Evolutionary conservation across 2,329 filamentous ascomycete species (phyloP).

Genomic region (Elsinoe necatrix): DNA sequence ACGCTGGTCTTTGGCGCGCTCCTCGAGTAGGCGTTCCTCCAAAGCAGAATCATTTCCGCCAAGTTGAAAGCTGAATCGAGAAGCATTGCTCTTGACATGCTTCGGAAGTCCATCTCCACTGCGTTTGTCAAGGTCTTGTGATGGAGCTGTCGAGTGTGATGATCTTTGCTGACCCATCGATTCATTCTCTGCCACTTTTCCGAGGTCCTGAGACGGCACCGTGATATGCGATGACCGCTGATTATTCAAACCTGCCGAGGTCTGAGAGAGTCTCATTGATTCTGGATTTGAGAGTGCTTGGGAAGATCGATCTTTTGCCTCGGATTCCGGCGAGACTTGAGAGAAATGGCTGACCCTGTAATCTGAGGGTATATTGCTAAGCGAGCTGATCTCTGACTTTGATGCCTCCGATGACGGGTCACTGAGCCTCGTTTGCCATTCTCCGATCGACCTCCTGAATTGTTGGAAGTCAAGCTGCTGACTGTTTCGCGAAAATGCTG

Average conservation of each 20-base stretch:
- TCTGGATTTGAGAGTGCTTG: constrained; percentile 1
- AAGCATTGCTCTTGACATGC: constrained; percentile 57
- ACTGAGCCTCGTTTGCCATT: constrained; percentile 17
- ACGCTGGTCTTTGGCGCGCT: constrained; percentile 57
- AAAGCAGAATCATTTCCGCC: constrained; percentile 56
- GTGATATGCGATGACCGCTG: neutral
- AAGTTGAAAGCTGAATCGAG: constrained; percentile 76
- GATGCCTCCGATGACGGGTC: constrained; percentile 21
- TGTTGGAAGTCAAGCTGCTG: constrained; percentile 25
- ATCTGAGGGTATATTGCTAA: constrained; percentile 7
- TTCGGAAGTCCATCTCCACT: constrained; percentile 27
- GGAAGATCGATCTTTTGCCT: constrained; percentile 2
- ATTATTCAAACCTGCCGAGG: neutral
- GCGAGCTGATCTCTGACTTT: constrained; percentile 18
- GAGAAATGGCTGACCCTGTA: constrained; percentile 13
- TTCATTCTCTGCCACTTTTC: neutral
- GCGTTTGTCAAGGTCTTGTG: neutral
- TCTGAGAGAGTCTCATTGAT: neutral
- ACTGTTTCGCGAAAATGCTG: constrained; percentile 29
- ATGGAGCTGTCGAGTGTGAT: neutral
- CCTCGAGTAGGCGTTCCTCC: constrained; percentile 62
- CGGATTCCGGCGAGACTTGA: constrained; percentile 13
- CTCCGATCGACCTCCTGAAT: constrained; percentile 6
- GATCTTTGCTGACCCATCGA: neutral
- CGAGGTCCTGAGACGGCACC: neutral